Percentiles rank a stretch among this genome's conserved stretches.
Conservation (phyloP, 768 basidiomycete genomes). For the Imleria badia region DNA sequence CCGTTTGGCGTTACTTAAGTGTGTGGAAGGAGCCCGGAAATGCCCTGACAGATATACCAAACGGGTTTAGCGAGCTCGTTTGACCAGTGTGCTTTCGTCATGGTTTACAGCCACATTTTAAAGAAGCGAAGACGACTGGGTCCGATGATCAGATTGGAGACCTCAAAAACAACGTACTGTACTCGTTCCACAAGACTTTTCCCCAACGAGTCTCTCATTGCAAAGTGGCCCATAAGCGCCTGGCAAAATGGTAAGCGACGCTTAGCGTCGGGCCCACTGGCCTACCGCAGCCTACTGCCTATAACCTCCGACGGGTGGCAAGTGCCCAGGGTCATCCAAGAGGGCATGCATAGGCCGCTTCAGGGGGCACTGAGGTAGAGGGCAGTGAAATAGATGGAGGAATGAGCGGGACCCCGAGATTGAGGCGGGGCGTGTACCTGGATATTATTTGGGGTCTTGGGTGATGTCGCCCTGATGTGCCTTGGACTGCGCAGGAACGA, state of each 20-base stretch:
- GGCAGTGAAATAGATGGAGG: neutral
- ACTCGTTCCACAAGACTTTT: too few relatives aligned
- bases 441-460: neutral
- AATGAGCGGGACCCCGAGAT: neutral
- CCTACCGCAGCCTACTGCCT: too few relatives aligned
- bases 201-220: too few relatives aligned
- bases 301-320: too few relatives aligned
- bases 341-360: too few relatives aligned
- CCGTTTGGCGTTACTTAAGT: neutral
- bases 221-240: too few relatives aligned
- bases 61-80: slow-evolving; percentile 11
- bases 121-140: neutral
- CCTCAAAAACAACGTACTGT: too few relatives aligned
- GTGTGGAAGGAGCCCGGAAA: neutral
- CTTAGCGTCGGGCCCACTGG: too few relatives aligned
- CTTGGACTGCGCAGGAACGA: neutral
- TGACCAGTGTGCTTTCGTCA: slow-evolving; percentile 11
- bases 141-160: too few relatives aligned
- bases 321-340: neutral
- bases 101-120: neutral
- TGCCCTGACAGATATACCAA: slow-evolving; percentile 6
- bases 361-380: too few relatives aligned
- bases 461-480: neutral
- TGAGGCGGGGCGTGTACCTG: neutral
- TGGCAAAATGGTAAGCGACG: too few relatives aligned